phyloP scores from a whole-genome alignment of 2,329 filamentous ascomycete genomes.

The Pyricularia sp. region DNA sequence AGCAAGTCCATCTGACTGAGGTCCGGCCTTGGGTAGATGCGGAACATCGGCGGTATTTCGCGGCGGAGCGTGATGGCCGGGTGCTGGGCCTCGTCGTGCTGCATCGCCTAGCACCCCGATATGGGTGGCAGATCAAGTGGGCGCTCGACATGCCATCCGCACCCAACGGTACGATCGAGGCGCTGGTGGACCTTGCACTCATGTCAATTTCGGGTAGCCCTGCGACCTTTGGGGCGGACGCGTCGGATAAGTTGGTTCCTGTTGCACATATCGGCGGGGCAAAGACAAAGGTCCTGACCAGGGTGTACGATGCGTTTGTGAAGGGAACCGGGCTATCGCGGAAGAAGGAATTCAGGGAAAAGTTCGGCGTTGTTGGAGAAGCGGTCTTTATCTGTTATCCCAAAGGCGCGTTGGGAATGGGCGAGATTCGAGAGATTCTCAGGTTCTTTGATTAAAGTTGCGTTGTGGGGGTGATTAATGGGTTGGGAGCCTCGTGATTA shows the following conservation, averaged over 20 bases:
- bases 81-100: conserved; percentile 71
- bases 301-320: conserved; percentile 70
- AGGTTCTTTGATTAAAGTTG: conserved; percentile 58
- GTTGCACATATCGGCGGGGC: conserved; percentile 75
- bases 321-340: conserved; percentile 70
- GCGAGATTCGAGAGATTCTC: conserved; percentile 73
- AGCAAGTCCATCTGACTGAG: conserved; percentile 80
- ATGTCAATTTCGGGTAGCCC: conserved; percentile 34
- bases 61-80: conserved; percentile 60
- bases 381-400: conserved; percentile 85
- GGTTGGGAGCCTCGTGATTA: not conserved
- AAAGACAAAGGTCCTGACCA: conserved; percentile 67
- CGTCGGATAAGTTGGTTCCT: conserved; percentile 57
- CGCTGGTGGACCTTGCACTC: conserved; percentile 61
- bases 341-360: conserved; percentile 83
- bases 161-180: conserved; percentile 78
- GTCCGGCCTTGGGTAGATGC: conserved; percentile 79
- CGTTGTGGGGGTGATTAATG: not conserved
- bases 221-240: conserved; percentile 82
- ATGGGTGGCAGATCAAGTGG: conserved; percentile 93
- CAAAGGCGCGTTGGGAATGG: conserved; percentile 67
- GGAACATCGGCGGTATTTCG: conserved; percentile 75
- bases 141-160: conserved; percentile 84
- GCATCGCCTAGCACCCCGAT: conserved; percentile 63
- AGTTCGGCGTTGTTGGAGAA: conserved; percentile 76